Conservation (phyloP, 2,329 filamentous ascomycete genomes). For the Daldinia sp. region DNA sequence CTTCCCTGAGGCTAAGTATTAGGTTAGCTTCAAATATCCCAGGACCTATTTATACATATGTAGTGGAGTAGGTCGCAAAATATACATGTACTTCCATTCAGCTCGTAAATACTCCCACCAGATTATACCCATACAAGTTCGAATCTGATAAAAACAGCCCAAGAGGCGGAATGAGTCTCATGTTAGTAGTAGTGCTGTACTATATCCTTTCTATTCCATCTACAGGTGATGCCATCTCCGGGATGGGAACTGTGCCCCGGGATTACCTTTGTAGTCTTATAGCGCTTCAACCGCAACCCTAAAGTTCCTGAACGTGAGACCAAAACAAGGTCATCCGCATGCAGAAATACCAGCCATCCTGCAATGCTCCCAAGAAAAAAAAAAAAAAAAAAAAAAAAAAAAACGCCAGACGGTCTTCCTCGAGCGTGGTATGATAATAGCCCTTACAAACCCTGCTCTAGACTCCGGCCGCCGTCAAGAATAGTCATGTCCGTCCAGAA, state of each 20-base stretch:
- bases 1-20: background rate
- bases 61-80: background rate
- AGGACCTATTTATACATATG: background rate
- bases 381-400: conserved; percentile 9
- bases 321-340: conserved; percentile 5
- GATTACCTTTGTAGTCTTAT: conserved; percentile 12
- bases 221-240: background rate
- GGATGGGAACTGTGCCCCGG: conserved; percentile 7
- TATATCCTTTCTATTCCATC: conserved; percentile 32
- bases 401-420: conserved; percentile 42
- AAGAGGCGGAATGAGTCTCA: conserved; percentile 2
- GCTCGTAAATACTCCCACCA: conserved; percentile 26
- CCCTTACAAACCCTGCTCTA: conserved; percentile 37
- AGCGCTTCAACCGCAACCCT: conserved; percentile 1
- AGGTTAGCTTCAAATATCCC: background rate
- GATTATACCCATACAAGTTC: conserved; percentile 24
- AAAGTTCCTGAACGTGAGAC: conserved; percentile 6
- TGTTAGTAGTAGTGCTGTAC: conserved; percentile 7
- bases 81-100: conserved; percentile 19
- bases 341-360: conserved; percentile 18
- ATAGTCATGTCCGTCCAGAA: conserved; percentile 23
- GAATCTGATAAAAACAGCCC: background rate
- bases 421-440: conserved; percentile 40
- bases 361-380: conserved; percentile 1
- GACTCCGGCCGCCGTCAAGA: conserved; percentile 39